Conservation (phyloP, 331 rosid genomes). For the Erythrophleum ivorense region DNA sequence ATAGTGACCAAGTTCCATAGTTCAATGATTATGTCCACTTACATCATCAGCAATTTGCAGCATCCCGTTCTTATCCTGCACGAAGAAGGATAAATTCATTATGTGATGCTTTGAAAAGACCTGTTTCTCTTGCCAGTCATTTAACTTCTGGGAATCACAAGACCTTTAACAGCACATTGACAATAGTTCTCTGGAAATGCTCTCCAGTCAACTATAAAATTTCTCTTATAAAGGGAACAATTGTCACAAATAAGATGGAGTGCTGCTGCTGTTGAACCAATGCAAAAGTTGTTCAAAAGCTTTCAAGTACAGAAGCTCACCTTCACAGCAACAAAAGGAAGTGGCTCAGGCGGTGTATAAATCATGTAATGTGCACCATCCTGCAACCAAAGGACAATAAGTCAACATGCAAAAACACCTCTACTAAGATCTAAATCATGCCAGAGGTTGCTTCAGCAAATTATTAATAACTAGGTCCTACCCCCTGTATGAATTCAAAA, state of each 20-base stretch:
- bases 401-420: conserved; percentile 35
- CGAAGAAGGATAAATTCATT: conserved; percentile 31
- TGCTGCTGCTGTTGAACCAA: conserved; percentile 12
- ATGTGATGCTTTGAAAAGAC: conserved; percentile 22
- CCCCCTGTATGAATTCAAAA: too few species aligned
- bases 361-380: conserved; percentile 81
- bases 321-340: conserved; percentile 81
- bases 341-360: conserved; percentile 93
- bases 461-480: not conserved
- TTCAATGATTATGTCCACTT: conserved; percentile 48
- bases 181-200: conserved; percentile 17
- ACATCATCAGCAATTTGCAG: conserved; percentile 89
- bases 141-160: not conserved
- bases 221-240: conserved; percentile 1
- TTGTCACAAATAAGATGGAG: conserved; percentile 20
- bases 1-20: not conserved
- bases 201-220: conserved; percentile 34
- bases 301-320: conserved; percentile 46
- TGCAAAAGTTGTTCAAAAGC: conserved; percentile 33
- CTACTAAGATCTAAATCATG: conserved; percentile 5
- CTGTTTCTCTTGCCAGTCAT: conserved; percentile 22
- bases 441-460: conserved; percentile 24
- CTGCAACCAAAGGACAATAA: conserved; percentile 49
- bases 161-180: conserved; percentile 27
- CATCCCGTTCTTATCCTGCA: conserved; percentile 72